These are phyloP conservation scores for Aspergillus incahuasiensis DNA, from an alignment of 495 filamentous ascomycete genomes.

Conservation along the genomic window DNA sequence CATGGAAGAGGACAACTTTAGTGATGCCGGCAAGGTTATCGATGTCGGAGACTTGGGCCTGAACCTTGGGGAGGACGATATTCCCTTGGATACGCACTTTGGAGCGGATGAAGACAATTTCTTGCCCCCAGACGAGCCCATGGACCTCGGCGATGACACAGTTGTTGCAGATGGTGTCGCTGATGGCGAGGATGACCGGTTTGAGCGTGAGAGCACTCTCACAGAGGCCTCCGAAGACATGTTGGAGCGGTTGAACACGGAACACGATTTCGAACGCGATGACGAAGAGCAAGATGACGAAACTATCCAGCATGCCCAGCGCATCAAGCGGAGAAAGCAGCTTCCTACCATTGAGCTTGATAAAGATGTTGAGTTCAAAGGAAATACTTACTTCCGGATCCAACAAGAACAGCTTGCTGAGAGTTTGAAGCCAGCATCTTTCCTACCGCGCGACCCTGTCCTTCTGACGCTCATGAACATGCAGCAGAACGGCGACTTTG, in stretches of 20 bases:
- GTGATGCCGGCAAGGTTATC: constrained; percentile 54
- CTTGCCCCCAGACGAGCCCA: constrained; percentile 37
- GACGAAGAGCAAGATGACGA: constrained; percentile 55
- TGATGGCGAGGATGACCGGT: constrained; percentile 53
- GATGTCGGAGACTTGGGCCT: constrained; percentile 42
- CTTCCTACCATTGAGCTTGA: constrained; percentile 59
- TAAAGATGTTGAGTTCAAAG: constrained; percentile 54
- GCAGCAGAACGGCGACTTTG: constrained; percentile 84
- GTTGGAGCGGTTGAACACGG: constrained; percentile 56
- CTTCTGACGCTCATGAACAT: constrained; percentile 83
- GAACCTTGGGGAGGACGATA: constrained; percentile 52
- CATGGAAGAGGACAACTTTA: constrained; percentile 68
- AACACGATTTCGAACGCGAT: constrained; percentile 39
- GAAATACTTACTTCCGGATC: constrained; percentile 57
- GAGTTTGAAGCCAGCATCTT: constrained; percentile 73
- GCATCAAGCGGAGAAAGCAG: constrained; percentile 69
- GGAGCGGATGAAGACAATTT: constrained; percentile 31
- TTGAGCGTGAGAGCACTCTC: constrained; percentile 50
- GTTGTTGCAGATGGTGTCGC: constrained; percentile 53
- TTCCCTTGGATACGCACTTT: constrained; percentile 39
- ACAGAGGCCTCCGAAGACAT: constrained; percentile 46
- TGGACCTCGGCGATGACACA: constrained; percentile 47
- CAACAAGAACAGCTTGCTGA: constrained; percentile 74
- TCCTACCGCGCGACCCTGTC: constrained; percentile 79
- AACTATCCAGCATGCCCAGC: constrained; percentile 55